Conservation (phyloP, 441 rosid species). For the Viola pubescens region DNA sequence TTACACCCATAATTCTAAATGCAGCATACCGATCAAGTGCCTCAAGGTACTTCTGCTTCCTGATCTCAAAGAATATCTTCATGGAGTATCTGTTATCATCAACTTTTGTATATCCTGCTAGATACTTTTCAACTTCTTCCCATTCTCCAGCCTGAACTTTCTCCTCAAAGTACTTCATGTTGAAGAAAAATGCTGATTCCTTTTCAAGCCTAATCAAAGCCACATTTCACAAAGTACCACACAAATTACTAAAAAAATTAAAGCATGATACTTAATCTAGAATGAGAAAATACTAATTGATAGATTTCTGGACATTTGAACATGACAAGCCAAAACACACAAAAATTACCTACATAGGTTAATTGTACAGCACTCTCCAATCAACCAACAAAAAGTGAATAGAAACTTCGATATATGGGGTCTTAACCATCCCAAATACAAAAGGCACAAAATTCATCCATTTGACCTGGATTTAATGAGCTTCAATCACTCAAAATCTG, state of each 20-base stretch:
- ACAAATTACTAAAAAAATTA: slow-evolving; percentile 2
- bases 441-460: no score
- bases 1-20: neutral
- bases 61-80: slow-evolving; percentile 89
- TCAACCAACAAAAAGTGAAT: no score
- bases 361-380: no score
- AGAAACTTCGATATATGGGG: no score
- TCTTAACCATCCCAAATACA: no score
- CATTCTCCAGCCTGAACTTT: slow-evolving; percentile 90
- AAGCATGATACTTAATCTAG: neutral
- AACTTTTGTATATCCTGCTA: slow-evolving; percentile 78
- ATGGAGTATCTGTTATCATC: slow-evolving; percentile 85
- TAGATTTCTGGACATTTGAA: neutral
- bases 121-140: slow-evolving; percentile 82
- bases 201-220: slow-evolving; percentile 61
- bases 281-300: neutral
- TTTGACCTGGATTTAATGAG: no score
- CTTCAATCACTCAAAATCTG: no score
- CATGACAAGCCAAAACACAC: neutral
- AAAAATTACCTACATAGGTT: no score
- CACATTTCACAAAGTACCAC: slow-evolving; percentile 11
- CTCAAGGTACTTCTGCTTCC: slow-evolving; percentile 95
- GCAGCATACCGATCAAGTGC: slow-evolving; percentile 72
- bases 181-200: slow-evolving; percentile 85
- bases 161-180: slow-evolving; percentile 81